These are phyloP conservation scores for Streptanthus diversifolius DNA, from an alignment of 345 rosid genomes.

Conservation along the genomic window DNA sequence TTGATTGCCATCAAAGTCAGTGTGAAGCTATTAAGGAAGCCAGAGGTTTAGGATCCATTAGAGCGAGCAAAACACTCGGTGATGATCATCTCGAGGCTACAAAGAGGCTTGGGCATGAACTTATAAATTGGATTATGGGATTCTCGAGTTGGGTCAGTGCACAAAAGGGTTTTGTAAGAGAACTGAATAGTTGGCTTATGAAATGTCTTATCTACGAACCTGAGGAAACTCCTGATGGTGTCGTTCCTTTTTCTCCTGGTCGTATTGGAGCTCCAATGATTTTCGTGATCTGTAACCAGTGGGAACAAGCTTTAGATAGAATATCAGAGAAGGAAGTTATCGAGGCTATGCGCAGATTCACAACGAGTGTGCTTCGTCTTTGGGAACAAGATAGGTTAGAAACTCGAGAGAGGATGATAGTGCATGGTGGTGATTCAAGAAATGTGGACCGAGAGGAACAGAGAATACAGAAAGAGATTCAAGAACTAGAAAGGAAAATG, in stretches of 20 bases:
- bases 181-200: constrained; percentile 78
- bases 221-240: constrained; percentile 85
- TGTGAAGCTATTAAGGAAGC: constrained; percentile 70
- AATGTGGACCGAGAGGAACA: constrained; percentile 70
- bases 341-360: constrained; percentile 58
- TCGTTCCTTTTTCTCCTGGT: constrained; percentile 87
- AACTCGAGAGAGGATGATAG: constrained; percentile 48
- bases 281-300: constrained; percentile 91
- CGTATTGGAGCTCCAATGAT: constrained; percentile 89
- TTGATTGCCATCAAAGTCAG: constrained; percentile 81
- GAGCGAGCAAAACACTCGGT: constrained; percentile 53
- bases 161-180: constrained; percentile 69
- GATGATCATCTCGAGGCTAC: constrained; percentile 68
- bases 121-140: constrained; percentile 64
- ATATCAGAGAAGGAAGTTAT: constrained; percentile 85
- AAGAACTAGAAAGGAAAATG: constrained; percentile 76
- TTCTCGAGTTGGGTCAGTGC: constrained; percentile 78
- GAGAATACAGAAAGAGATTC: constrained; percentile 75
- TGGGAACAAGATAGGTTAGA: constrained; percentile 73
- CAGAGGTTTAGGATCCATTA: constrained; percentile 53
- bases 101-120: constrained; percentile 65
- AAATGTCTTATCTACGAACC: constrained; percentile 83
- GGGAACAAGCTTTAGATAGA: constrained; percentile 72
- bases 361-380: constrained; percentile 55
- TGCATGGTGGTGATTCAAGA: constrained; percentile 62